phyloP scores from a whole-genome alignment of 2,329 filamentous ascomycete species.

The Diplodia intermedia region DNA sequence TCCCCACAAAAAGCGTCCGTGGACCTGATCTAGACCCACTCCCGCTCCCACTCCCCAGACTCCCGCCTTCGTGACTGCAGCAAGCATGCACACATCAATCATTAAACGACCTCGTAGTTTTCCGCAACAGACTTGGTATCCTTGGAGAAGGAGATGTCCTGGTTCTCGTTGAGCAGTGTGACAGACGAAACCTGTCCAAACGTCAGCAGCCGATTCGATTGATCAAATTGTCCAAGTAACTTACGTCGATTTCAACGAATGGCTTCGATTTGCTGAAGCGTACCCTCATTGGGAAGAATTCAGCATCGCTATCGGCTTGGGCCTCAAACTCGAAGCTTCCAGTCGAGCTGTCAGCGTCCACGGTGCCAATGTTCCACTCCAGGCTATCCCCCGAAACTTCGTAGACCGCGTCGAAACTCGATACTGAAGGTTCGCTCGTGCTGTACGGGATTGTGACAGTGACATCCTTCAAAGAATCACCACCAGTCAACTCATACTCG shows the following conservation, averaged over 20 bases:
- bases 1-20: constrained; percentile 2
- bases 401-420: constrained; percentile 92
- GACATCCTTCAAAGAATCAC: constrained; percentile 81
- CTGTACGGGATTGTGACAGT: constrained; percentile 86
- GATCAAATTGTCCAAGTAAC: constrained; percentile 46
- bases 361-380: constrained; percentile 89
- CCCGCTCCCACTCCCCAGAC: not conserved
- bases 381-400: constrained; percentile 91
- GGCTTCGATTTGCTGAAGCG: constrained; percentile 85
- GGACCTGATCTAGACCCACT: not conserved
- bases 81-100: constrained; percentile 16
- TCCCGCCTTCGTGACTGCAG: constrained; percentile 32
- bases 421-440: constrained; percentile 83
- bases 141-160: constrained; percentile 83
- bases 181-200: constrained; percentile 69
- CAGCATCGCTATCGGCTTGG: constrained; percentile 82
- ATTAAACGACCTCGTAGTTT: constrained; percentile 76
- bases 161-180: constrained; percentile 74
- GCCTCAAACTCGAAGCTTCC: constrained; percentile 97
- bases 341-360: constrained; percentile 80
- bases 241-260: constrained; percentile 92
- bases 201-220: not conserved
- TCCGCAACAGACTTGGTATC: constrained; percentile 80
- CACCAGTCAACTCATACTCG: constrained; percentile 90
- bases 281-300: constrained; percentile 98